Evolutionary conservation across 1,284 basidiomycete species (phyloP), one percentile per base, ranked within the genome.

Genomic region (Malassezia yamatoensis): DNA sequence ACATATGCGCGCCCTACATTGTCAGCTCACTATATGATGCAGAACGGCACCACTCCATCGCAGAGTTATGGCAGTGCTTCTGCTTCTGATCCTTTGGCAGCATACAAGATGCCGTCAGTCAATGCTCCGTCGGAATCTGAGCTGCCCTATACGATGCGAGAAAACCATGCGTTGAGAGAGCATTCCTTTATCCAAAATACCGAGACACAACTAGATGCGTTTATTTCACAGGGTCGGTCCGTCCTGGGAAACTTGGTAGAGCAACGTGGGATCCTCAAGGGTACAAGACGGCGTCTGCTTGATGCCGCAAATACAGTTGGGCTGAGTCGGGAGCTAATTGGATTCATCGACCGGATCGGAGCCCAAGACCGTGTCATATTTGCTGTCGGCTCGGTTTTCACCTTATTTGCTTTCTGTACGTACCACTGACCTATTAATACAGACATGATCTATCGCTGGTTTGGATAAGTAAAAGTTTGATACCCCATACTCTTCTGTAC

Each of bases 351-450:
- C 51, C 58, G 72, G 35, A 61, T 70, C 41, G 67, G 64, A 41
- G 70, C 68, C 8, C 72, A 74, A 53, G 72, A 74, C 53, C 72
- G 67, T 49, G 62, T 72, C 48, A 65, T 74, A 44, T 73, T 74
- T 49, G 65, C 60, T 2, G 55, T 64, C 3, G 72, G 72, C 10
- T 70, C 69, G 9, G 46, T 70, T 20, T 66, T 70, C 7, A 74
- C 72, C 1, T 58, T 74, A 38, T 62, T 70, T 5, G 68, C 64
- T 47, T 74, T 74, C 59, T 74, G 62, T 66, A 42, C 35, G 54
- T 54, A 7, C 9, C 13, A 11, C 15, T 29, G 24, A 7, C 20
- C 5, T 16, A 16, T 45, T 54, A 29, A 54, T 39, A 7, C 37
- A 54, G 53, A 38, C 35, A 10, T 53, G 32, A 58, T 58, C 10